phyloP scores from a whole-genome alignment of 768 basidiomycete species.

The Phlebiopsis flavidoalba region DNA sequence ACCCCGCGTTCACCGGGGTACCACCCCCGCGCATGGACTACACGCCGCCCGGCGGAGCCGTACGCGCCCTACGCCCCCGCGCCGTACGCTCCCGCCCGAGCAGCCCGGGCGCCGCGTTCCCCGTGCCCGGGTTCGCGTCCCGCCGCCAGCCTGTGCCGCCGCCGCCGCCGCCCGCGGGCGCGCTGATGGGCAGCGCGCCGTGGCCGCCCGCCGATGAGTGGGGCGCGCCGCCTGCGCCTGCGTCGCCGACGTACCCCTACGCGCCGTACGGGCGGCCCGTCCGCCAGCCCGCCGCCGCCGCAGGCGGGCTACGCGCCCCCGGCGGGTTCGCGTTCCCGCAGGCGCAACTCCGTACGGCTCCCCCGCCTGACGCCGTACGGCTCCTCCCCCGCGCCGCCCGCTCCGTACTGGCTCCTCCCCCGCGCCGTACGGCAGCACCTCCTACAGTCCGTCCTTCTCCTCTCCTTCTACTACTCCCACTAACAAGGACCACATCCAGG shows the following conservation, averaged over 20 bases:
- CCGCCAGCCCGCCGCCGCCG: background rate
- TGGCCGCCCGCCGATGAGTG: slow-evolving; percentile 24
- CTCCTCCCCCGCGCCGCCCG: background rate
- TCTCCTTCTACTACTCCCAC: no score
- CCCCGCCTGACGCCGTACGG: background rate
- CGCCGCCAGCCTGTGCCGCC: background rate
- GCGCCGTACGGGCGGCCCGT: background rate
- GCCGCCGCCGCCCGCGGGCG: background rate
- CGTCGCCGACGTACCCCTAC: background rate
- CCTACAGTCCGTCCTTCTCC: background rate
- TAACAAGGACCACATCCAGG: no score
- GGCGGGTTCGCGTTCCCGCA: slow-evolving; percentile 21
- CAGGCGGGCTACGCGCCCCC: background rate
- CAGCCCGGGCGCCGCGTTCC: background rate
- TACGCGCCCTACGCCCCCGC: background rate
- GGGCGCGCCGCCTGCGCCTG: slow-evolving; percentile 3
- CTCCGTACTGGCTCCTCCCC: no score
- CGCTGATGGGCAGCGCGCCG: background rate
- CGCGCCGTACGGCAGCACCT: background rate
- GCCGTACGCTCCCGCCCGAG: background rate
- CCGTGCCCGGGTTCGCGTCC: background rate
- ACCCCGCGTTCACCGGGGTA: slow-evolving; percentile 2
- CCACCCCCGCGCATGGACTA: background rate
- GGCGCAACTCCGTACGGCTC: slow-evolving; percentile 9
- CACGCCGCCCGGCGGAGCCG: background rate